phyloP scores from a whole-genome alignment of 768 basidiomycete genomes.

The Auricularia cornea region DNA sequence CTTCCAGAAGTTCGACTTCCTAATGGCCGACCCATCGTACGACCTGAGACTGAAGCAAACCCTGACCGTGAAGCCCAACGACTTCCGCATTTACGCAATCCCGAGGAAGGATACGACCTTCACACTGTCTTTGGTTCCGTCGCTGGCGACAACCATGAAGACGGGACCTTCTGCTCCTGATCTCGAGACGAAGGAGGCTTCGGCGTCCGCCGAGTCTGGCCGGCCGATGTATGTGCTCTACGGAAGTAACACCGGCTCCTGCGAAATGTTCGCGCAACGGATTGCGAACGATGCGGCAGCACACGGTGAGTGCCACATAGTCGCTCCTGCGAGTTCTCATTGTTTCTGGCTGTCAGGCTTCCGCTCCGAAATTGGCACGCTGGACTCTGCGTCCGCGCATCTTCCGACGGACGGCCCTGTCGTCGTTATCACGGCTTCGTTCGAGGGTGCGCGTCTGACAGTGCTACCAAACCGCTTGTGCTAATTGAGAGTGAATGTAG shows the following conservation, averaged over 20 bases:
- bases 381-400: neutral
- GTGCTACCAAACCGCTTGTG: neutral
- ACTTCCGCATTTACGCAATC: slow-evolving; percentile 33
- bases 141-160: neutral
- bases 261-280: slow-evolving; percentile 39
- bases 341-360: neutral
- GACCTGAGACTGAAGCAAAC: slow-evolving; percentile 23
- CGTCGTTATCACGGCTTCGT: slow-evolving; percentile 13
- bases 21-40: slow-evolving; percentile 35
- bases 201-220: slow-evolving; percentile 19
- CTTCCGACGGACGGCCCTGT: slow-evolving; percentile 12
- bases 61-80: slow-evolving; percentile 39
- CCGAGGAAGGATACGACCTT: slow-evolving; percentile 19
- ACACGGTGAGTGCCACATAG: slow-evolving; percentile 24
- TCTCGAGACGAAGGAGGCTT: slow-evolving; percentile 14
- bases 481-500: slow-evolving; percentile 11
- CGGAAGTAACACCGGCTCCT: slow-evolving; percentile 42
- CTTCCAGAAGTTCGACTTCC: slow-evolving; percentile 40
- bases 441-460: slow-evolving; percentile 12
- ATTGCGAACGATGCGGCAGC: slow-evolving; percentile 30
- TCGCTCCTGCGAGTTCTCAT: neutral
- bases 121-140: neutral
- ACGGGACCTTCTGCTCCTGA: neutral
- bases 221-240: slow-evolving; percentile 33
- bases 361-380: neutral